These are phyloP conservation scores for Pholiota molesta DNA, from an alignment of 768 basidiomycete species.

Conservation along the genomic window DNA sequence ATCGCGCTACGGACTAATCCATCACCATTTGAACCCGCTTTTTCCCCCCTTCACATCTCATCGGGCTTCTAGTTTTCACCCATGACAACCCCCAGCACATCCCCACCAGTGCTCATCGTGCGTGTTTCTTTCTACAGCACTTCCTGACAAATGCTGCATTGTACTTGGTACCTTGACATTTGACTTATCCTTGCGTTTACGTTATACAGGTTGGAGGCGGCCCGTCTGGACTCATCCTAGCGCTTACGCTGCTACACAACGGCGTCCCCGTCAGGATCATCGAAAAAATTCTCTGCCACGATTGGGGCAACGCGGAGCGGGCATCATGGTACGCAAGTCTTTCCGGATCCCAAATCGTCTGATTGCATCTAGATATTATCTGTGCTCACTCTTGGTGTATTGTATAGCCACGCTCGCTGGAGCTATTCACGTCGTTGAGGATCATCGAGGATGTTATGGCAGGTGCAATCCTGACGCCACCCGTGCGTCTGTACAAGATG, in stretches of 20 bases:
- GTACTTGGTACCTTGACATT: no score
- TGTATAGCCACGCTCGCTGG: constrained; percentile 45
- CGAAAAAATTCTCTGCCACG: constrained; percentile 40
- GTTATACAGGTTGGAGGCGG: constrained; percentile 47
- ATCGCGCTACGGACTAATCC: no score
- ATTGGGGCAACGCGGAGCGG: constrained; percentile 40
- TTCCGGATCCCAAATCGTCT: neutral
- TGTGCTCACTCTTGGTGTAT: neutral
- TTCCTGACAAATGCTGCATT: neutral
- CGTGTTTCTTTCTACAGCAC: neutral
- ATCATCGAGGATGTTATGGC: constrained; percentile 39
- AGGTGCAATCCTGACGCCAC: constrained; percentile 26
- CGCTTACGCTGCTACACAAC: constrained; percentile 44
- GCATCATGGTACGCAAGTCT: constrained; percentile 35
- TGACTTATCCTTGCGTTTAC: no score
- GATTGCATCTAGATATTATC: neutral
- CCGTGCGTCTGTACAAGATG: constrained; percentile 38
- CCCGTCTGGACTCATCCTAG: constrained; percentile 47
- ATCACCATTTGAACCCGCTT: no score
- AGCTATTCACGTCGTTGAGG: constrained; percentile 43
- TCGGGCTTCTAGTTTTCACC: neutral
- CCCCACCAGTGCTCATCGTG: neutral
- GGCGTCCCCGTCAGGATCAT: constrained; percentile 54
- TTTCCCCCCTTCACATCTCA: neutral
- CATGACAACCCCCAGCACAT: neutral